Conservation (phyloP, 2,329 filamentous ascomycete genomes). For the Dothiorella sarmentorum region DNA sequence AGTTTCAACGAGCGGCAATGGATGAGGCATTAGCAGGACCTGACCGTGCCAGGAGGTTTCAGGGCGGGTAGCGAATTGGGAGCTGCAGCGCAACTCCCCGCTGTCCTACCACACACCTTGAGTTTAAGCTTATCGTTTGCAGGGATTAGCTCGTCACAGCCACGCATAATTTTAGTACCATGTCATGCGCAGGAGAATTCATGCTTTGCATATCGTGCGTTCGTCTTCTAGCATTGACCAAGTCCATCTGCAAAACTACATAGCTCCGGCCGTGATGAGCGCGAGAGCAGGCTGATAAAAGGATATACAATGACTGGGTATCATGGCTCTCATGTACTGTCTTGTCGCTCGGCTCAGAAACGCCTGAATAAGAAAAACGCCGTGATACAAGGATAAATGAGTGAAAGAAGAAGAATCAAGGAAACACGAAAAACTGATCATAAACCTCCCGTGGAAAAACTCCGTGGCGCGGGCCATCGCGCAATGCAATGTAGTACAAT, state of each 20-base stretch:
- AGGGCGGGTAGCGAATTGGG: not conserved
- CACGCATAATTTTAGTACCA: not conserved
- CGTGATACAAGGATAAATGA: slow-evolving; percentile 7
- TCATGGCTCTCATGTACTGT: slow-evolving; percentile 18
- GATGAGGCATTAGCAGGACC: not conserved
- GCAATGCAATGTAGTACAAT: slow-evolving; percentile 13
- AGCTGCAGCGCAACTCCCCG: not conserved
- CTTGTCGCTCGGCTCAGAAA: slow-evolving; percentile 14
- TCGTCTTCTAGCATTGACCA: slow-evolving; percentile 13
- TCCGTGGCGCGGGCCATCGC: not conserved
- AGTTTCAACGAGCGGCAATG: not conserved
- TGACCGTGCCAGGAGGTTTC: not conserved
- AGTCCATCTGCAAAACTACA: slow-evolving; percentile 12
- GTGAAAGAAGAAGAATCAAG: not conserved
- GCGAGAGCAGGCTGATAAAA: slow-evolving; percentile 15
- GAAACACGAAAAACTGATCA: not conserved
- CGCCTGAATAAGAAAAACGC: slow-evolving; percentile 9
- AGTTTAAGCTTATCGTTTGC: not conserved
- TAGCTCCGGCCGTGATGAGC: slow-evolving; percentile 4
- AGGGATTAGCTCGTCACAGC: not conserved
- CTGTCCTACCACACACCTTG: not conserved
- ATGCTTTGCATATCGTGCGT: not conserved
- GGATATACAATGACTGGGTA: slow-evolving; percentile 19
- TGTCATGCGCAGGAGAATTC: too few species aligned
- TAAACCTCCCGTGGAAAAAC: not conserved